These are phyloP conservation scores for Neonectria hederae DNA, from an alignment of 2,329 filamentous ascomycete genomes.

Conservation along the genomic window DNA sequence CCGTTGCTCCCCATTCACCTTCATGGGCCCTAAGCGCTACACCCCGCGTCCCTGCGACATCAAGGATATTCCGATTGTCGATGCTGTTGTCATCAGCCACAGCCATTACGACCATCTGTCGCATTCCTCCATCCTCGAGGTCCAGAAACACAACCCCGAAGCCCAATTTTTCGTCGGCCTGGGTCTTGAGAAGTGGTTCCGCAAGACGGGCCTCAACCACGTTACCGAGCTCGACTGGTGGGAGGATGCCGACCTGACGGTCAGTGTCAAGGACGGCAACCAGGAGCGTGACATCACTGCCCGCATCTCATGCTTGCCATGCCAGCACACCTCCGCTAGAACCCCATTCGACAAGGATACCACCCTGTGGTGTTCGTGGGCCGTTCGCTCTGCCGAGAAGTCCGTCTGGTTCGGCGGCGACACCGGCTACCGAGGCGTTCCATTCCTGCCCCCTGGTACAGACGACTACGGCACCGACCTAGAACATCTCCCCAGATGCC, in stretches of 20 bases:
- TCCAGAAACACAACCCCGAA: conserved; percentile 76
- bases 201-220: conserved; percentile 72
- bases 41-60: conserved; percentile 81
- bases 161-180: conserved; percentile 90
- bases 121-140: conserved; percentile 75
- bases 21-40: conserved; percentile 78
- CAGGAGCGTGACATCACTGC: conserved; percentile 66
- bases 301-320: conserved; percentile 80
- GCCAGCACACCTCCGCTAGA: conserved; percentile 82
- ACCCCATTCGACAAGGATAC: conserved; percentile 73
- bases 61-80: conserved; percentile 78
- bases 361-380: conserved; percentile 92
- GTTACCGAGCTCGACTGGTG: conserved; percentile 96
- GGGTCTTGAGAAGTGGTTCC: conserved; percentile 86
- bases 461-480: conserved; percentile 79
- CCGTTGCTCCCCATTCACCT: conserved; percentile 80
- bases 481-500: conserved; percentile 75
- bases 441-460: conserved; percentile 63
- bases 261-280: conserved; percentile 53
- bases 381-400: conserved; percentile 74
- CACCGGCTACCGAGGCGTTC: conserved; percentile 87
- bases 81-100: conserved; percentile 85
- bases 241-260: conserved; percentile 79
- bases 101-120: conserved; percentile 95
- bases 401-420: conserved; percentile 92